Evolutionary conservation across 768 basidiomycete genomes (phyloP), one percentile per base, ranked within the genome.

Genomic region (Filobasidium floriforme): DNA sequence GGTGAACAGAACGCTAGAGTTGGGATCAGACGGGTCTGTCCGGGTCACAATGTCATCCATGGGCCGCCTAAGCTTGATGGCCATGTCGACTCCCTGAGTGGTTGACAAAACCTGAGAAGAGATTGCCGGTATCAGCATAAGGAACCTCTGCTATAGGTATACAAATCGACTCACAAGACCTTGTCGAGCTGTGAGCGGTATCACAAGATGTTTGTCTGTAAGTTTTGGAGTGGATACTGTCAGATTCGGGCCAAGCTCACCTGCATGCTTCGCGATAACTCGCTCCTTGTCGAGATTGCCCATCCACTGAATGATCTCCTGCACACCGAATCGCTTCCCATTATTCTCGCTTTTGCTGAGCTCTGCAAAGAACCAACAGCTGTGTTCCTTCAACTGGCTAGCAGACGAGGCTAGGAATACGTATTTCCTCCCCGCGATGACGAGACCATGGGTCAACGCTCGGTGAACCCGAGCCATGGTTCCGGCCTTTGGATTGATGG

Each of bases 351-450:
- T 40, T n/a, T 61, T 60, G 14, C 60, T 52, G 3, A 62, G 32
- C 9, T 68, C 63, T 10, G 66, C 54, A 29, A 70, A 65, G 63
- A 66, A 70, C 69, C 69, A 70, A 41, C 69, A 70, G n/a, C 57
- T 49, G 59, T 70, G 69, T 26, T 68, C 63, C 59, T 60, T 59
- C 40, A 63, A 52, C 49, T 70, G 69, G 7, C 66, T 68, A 1
- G 66, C 51, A 37, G 66, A 61, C 6, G 69, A 59, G 3, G 66
- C 69, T 46, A 70, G 37, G 43, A 70, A 70, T 7, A 63, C 64
- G 40, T 68, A 70, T 14, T 67, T 59, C 7, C 67, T 43, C 11
- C 64, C 66, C 9, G 66, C 69, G 28, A 68, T 62, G 22, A 65
- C 41, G 7, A 70, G 60, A 11, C 69, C 69, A 46, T 67, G 51